Percentiles rank a stretch among this genome's conserved stretches.
Evolutionary conservation across 75 land plant genomes (phyloP).

Genomic region (Selaginella tamariscina): DNA sequence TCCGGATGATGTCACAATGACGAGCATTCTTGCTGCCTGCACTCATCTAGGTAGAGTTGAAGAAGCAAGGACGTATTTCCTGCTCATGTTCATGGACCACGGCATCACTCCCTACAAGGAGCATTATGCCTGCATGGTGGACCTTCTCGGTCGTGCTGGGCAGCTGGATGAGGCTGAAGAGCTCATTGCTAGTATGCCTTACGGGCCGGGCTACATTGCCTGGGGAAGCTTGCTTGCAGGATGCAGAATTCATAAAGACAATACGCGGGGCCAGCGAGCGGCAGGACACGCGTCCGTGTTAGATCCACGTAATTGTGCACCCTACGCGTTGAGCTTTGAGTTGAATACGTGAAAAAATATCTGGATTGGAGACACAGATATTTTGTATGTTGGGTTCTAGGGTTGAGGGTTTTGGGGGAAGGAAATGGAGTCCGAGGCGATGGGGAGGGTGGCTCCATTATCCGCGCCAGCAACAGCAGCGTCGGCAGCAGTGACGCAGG

Average conservation of each 20-base stretch:
- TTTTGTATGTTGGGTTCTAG: no score
- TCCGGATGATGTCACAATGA: background rate
- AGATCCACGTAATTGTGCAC: background rate
- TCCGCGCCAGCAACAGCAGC: background rate
- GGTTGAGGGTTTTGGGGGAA: no score
- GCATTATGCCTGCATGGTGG: background rate
- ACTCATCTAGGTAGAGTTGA: background rate
- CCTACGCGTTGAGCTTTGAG: background rate
- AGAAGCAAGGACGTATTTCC: background rate
- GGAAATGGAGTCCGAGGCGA: background rate
- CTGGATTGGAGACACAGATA: no score
- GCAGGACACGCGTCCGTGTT: background rate
- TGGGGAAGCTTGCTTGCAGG: background rate
- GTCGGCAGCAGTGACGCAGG: background rate
- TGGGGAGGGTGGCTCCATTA: background rate
- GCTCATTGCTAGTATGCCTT: background rate
- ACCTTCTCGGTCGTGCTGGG: background rate
- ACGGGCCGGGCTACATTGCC: background rate
- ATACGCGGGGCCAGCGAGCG: background rate
- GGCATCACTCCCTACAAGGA: background rate
- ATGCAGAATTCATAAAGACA: background rate
- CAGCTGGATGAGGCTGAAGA: background rate
- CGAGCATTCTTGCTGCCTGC: background rate
- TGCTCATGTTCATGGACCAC: background rate
- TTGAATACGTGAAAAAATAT: no score